phyloP scores from a whole-genome alignment of 352 stramenopile genomes.

The Phytopythium oedochilum region DNA sequence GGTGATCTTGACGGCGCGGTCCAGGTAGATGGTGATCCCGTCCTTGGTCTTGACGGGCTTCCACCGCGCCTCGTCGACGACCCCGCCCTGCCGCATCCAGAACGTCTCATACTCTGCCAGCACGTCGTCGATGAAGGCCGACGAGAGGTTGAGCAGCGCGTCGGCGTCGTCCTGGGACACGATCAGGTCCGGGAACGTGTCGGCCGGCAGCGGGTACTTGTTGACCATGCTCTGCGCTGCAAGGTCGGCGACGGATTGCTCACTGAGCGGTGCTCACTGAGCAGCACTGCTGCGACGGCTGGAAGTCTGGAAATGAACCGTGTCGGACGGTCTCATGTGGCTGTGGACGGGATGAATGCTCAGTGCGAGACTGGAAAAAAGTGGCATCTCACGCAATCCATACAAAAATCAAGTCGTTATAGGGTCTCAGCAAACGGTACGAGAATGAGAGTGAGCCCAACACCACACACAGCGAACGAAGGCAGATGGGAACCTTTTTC shows the following conservation, averaged over 20 bases:
- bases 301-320: no score
- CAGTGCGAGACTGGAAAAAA: no score
- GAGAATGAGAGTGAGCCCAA: no score
- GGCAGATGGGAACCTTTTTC: no score
- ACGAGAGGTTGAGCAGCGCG: conserved; percentile 16
- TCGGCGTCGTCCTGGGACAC: conserved; percentile 22
- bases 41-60: conserved; percentile 31
- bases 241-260: not conserved
- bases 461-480: no score
- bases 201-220: conserved; percentile 19
- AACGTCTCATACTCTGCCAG: conserved; percentile 33
- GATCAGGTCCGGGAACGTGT: conserved; percentile 26
- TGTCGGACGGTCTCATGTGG: no score
- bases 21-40: conserved; percentile 18
- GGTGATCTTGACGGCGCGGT: conserved; percentile 11
- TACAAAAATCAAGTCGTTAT: no score
- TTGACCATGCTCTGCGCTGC: not conserved
- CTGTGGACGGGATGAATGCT: no score
- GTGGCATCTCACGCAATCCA: no score
- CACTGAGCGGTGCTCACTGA: no score
- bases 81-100: conserved; percentile 12
- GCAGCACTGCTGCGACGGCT: no score
- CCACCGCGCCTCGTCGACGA: conserved; percentile 33
- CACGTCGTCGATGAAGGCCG: conserved; percentile 24
- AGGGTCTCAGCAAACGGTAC: no score